Evolutionary conservation across 345 rosid species (phyloP).

Genomic region (Rhodamnia rubescens): DNA sequence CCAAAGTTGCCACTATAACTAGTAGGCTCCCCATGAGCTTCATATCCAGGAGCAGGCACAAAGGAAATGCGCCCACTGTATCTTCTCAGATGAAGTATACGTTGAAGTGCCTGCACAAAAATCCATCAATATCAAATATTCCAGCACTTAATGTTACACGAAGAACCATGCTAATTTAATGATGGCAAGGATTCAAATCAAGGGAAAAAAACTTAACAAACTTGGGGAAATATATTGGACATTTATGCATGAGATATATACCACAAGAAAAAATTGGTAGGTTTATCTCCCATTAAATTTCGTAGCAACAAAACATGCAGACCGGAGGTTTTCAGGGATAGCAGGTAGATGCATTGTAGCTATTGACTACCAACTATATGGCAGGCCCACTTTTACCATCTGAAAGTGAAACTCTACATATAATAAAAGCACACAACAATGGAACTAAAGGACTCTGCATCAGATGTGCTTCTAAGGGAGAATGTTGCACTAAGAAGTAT

Average conservation of each 20-base stretch:
- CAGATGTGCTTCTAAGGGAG: neutral
- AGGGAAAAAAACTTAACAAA: neutral
- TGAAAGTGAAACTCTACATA: neutral
- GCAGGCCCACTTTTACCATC: neutral
- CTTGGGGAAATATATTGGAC: neutral
- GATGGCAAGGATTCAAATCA: neutral
- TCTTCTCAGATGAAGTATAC: constrained; percentile 52
- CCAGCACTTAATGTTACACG: neutral
- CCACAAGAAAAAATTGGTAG: neutral
- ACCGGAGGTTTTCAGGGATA: neutral
- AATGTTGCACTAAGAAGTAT: neutral
- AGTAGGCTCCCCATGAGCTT: constrained; percentile 54
- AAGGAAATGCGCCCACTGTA: constrained; percentile 66
- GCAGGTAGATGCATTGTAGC: neutral
- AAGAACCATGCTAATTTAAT: neutral
- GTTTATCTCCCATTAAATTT: neutral
- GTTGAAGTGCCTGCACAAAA: constrained; percentile 50
- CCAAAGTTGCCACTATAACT: constrained; percentile 14
- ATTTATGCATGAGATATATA: neutral
- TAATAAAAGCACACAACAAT: neutral
- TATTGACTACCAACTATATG: neutral
- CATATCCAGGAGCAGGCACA: constrained; percentile 93
- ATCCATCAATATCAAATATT: neutral
- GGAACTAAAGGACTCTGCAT: neutral
- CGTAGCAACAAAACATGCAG: neutral